Base-by-base conservation (phyloP, 2,329 filamentous ascomycete species). In the Ceratocystis variospora region DNA sequence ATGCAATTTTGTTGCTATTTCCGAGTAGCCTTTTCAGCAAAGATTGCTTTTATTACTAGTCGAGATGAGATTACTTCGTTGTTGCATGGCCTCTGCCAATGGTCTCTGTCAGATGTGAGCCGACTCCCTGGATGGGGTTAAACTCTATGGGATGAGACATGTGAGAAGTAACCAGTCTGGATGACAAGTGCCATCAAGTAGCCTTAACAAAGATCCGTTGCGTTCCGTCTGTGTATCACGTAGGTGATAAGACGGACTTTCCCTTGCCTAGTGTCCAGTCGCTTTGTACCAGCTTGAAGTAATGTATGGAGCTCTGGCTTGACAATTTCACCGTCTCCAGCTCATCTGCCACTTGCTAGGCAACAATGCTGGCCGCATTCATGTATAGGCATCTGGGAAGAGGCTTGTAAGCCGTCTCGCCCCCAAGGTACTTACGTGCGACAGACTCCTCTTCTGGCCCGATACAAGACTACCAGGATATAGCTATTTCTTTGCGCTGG, bases 201-300 rank as follows among this genome's bases (percentile, higher is more conserved):
- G 25, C 55, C 28, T 59, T 59, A 7, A n/a, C 31, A 59, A 59
- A 59, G 55, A 59, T 59, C 55, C 55, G 55, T 37, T 59, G 55
- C 28, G 28, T 31, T 37, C 25, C 12, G 28, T 31, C 15, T 19
- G 55, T 59, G 55, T 37, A 37, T 17, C 55, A 37, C 33, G 7
- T n/a, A 59, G 8, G 7, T 31, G 31, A 59, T 25, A 59, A 37
- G 28, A 19, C 55, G 55, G 55, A 59, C 25, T 59, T 59, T 59
- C 31, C 25, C n/a, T 37, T 59, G 12, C 5, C 31, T 37, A n/a
- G 7, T 59, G 25, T 8, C 28, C 22, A 17, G 5, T 57, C 15
- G 17, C 17, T 17, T 33, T 33, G 28, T 37, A n/a, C 53, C 17
- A n/a, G 53, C 17, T 41, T 41, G 10, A 41, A n/a, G 28, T 6